Percentiles rank a stretch among this genome's conserved stretches.
phyloP scores from a whole-genome alignment of 495 filamentous ascomycete species.

The Penicillium taxi region DNA sequence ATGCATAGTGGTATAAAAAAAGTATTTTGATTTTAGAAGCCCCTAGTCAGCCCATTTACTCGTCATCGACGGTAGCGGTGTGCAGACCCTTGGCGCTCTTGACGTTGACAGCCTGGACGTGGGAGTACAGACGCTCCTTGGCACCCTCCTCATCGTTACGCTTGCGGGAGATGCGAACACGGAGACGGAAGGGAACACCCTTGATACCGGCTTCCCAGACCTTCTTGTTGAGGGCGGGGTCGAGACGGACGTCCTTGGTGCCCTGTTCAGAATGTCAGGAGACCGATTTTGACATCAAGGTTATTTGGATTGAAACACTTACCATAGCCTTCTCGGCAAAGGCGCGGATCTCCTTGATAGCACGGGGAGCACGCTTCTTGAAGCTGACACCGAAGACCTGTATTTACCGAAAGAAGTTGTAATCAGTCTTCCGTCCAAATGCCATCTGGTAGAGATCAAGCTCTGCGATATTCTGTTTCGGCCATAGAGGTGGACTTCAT shows the following conservation, averaged over 20 bases:
- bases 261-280: conserved; percentile 58
- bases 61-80: conserved; percentile 66
- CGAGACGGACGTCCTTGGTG: conserved; percentile 93
- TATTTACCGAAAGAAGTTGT: conserved; percentile 32
- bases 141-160: conserved; percentile 99
- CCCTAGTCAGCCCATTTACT: conserved; percentile 30
- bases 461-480: conserved; percentile 28
- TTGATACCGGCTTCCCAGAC: conserved; percentile 99
- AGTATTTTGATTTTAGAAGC: conserved; percentile 26
- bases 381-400: conserved; percentile 94
- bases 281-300: conserved; percentile 5
- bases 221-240: conserved; percentile 99
- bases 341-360: conserved; percentile 97
- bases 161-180: conserved; percentile 96
- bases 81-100: conserved; percentile 96
- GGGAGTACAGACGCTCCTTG: conserved; percentile 96
- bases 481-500: conserved; percentile 61
- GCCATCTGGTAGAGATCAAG: conserved; percentile 39
- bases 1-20: conserved; percentile 5
- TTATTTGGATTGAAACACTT: conserved; percentile 30
- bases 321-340: conserved; percentile 96
- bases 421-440: conserved; percentile 56
- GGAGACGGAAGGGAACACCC: conserved; percentile 93
- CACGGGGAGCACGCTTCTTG: conserved; percentile 98
- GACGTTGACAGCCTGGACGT: conserved; percentile 98